Evolutionary conservation across 306 rosid genomes (phyloP), one percentile per base, ranked within the genome.

Genomic region (Nissolia schottii): DNA sequence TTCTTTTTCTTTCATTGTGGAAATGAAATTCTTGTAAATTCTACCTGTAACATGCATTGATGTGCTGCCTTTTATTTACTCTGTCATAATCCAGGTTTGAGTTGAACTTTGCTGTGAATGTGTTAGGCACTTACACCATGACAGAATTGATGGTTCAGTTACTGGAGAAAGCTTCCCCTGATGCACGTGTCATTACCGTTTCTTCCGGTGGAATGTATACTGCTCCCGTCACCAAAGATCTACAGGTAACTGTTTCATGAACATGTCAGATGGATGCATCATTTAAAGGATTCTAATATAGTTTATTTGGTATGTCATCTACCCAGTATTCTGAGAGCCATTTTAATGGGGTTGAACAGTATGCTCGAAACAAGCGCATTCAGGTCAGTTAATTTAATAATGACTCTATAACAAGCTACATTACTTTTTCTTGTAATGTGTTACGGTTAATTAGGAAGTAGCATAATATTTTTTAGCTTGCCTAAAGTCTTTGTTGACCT

Each of bases 161-260:
- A 61, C 82, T 91, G 55, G 94, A 87, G 84, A 89, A 89, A 85
- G 91, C 97, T 77, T 83, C 97, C n/a, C 94, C 98, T 27, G 96
- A 93, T 89, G 94, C 92, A 5, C 87, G 89, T 3, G 92, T 93
- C 77, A 86, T 93, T 66, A 93, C 98, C 2, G 98, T 93, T 83
- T 80, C 96, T 27, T 94, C 98, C 28, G 97, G 98, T 66, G 98
- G 98, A 83, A 94, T 94, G 97, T 94, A 94, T 81, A 34, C 92
- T 34, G 28, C 74, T 65, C 92, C 98, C 6, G 85, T 94, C 81
- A 91, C 88, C 32, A 72, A 73, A 38, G 96, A 94, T 86, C 81
- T 91, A 45, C 93, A 91, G 94, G 98, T 93, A 60, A 73, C 28
- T 54, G 12, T 29, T 28, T 54, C 41, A 58, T 71, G 37, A 25